Evolutionary conservation across 805 yeast genomes (phyloP).

Genomic region (Candida berthetii): DNA sequence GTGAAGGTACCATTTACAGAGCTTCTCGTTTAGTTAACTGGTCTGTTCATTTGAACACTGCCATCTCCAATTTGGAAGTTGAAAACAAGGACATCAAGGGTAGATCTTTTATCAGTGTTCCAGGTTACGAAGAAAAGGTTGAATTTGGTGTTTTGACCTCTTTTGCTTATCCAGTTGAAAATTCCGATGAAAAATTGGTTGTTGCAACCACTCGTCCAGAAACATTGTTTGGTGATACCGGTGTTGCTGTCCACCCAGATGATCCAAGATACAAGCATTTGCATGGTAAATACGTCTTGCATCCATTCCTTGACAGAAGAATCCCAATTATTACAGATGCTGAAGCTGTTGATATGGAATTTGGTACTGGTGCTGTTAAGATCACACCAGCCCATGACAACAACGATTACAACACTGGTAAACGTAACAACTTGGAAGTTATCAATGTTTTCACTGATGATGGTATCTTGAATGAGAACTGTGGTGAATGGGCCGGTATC

Average conservation of each 20-base stretch:
- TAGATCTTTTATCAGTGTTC: slow-evolving; percentile 74
- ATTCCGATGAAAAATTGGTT: slow-evolving; percentile 75
- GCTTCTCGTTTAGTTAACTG: slow-evolving; percentile 92
- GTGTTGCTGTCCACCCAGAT: slow-evolving; percentile 94
- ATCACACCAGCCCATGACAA: slow-evolving; percentile 98
- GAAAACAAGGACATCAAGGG: slow-evolving; percentile 88
- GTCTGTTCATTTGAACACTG: slow-evolving; percentile 93
- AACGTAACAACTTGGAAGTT: slow-evolving; percentile 83
- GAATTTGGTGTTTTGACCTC: slow-evolving; percentile 98
- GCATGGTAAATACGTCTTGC: slow-evolving; percentile 88
- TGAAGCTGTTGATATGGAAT: slow-evolving; percentile 98
- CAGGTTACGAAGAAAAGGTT: slow-evolving; percentile 83
- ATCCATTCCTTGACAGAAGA: slow-evolving; percentile 82
- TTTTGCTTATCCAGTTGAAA: slow-evolving; percentile 85
- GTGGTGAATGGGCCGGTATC: slow-evolving; percentile 90
- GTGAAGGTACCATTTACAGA: slow-evolving; percentile 93
- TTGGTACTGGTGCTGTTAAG: slow-evolving; percentile 99
- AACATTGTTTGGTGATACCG: slow-evolving; percentile 97
- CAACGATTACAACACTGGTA: slow-evolving; percentile 95
- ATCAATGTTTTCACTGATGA: slow-evolving; percentile 89
- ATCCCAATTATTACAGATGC: slow-evolving; percentile 86
- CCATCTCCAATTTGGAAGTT: slow-evolving; percentile 93
- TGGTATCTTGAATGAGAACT: slow-evolving; percentile 83
- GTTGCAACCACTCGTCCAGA: slow-evolving; percentile 99
- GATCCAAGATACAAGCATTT: slow-evolving; percentile 89